Evolutionary conservation across 768 basidiomycete genomes (phyloP), one percentile per base, ranked within the genome.

Genomic region (Naganishia antarctica): DNA sequence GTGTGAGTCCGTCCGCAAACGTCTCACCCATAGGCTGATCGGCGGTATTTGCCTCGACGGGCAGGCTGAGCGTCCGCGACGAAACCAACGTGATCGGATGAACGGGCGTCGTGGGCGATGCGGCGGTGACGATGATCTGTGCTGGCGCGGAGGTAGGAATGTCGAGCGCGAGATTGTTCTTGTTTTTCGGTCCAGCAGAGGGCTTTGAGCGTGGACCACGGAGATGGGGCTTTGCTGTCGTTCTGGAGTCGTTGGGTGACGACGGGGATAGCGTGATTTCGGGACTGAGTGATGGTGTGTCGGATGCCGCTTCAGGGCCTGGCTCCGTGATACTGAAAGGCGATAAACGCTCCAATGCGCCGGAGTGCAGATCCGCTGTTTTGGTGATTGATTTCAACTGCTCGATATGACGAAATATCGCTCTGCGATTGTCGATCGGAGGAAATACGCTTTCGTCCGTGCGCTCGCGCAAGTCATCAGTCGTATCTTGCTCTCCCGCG

Each of bases 61-160:
- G 60, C 6, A 60, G 47, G 3, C 63, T 48, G 8, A 72, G 46
- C n/a, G 68, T 64, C 47, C 65, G 65, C 7, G 71, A 68, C 2
- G 69, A 66, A 3, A 72, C 53, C 0, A 72, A 59, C 11, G 71
- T 72, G 47, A 72, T 72, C 12, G 69, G 31, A 13, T 48, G 18
- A 9, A 25, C 43, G 18, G 44, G 26, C 21, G 57, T 59, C n/a
- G 32, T 64, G 3, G 45, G 57, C 40, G 43, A 64, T 6, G 53
- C 53, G 34, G 53, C 53, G 9, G 53, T 49, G 2, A 49, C 31
- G 46, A 47, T 61, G 23, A 47, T 45, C 23, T 25, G 4, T 25
- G 57, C 32, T 3, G 37, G 21, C 32, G 57, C 57, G 32, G 37
- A 41, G 18, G 59, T 11, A 18, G 53, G 32, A 26, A 64, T 47